Evolutionary conservation across 495 filamentous ascomycete genomes (phyloP).

Genomic region (Aspergillus hancockii): DNA sequence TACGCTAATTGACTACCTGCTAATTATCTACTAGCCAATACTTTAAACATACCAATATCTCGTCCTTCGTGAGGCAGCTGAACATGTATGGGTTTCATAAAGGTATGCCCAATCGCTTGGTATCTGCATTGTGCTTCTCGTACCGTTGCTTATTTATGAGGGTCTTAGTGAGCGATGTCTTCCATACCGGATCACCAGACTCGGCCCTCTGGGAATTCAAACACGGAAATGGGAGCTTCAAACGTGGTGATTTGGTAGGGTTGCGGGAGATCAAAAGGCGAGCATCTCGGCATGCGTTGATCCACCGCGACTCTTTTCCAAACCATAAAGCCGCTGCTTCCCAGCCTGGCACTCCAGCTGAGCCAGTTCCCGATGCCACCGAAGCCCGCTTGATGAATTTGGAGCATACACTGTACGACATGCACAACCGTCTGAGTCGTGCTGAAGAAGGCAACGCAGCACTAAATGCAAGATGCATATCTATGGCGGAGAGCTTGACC

Average conservation of each 20-base stretch:
- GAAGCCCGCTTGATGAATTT: slow-evolving; percentile 75
- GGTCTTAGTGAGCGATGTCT: slow-evolving; percentile 88
- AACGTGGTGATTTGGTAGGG: slow-evolving; percentile 87
- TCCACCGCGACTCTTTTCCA: slow-evolving; percentile 91
- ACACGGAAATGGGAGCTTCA: slow-evolving; percentile 97
- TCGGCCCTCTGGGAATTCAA: slow-evolving; percentile 98
- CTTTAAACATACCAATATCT: slow-evolving; percentile 99
- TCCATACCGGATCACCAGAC: slow-evolving; percentile 94
- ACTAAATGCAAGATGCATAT: slow-evolving; percentile 77
- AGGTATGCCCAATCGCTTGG: slow-evolving; percentile 57
- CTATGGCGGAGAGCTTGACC: slow-evolving; percentile 76
- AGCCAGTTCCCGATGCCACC: slow-evolving; percentile 73
- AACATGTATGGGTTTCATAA: slow-evolving; percentile 99
- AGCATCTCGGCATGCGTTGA: slow-evolving; percentile 92
- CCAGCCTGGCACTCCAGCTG: slow-evolving; percentile 81
- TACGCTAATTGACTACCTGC: slow-evolving; percentile 13
- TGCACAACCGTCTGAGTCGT: slow-evolving; percentile 71
- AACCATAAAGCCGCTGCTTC: slow-evolving; percentile 69
- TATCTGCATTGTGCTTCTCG: neutral
- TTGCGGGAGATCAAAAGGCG: slow-evolving; percentile 94
- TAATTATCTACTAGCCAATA: slow-evolving; percentile 66
- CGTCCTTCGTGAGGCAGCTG: slow-evolving; percentile 94
- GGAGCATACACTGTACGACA: slow-evolving; percentile 81
- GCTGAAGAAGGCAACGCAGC: slow-evolving; percentile 81
- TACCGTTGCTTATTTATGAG: slow-evolving; percentile 17